Conservation (phyloP, 2,329 filamentous ascomycete species). For the Colletotrichum agaves region DNA sequence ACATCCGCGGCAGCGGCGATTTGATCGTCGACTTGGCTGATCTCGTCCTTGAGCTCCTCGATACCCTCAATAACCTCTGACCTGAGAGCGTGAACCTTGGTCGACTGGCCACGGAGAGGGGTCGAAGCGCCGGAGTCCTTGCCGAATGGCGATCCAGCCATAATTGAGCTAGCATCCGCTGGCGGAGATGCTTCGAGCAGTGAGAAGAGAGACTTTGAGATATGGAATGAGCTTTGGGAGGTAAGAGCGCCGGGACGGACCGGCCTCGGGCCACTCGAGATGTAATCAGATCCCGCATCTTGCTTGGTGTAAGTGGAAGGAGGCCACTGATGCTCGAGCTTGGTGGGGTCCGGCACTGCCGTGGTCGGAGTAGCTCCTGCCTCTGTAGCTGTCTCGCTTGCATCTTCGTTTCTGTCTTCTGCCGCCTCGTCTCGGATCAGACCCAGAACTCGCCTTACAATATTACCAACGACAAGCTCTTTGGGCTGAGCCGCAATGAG, state of each 20-base stretch:
- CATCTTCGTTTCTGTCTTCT: constrained; percentile 75
- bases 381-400: constrained; percentile 67
- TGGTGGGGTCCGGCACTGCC: constrained; percentile 47
- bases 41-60: constrained; percentile 94
- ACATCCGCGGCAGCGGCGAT: constrained; percentile 89
- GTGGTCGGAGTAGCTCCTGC: constrained; percentile 51
- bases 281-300: constrained; percentile 43
- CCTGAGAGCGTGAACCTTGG: constrained; percentile 75
- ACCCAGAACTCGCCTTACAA: constrained; percentile 88
- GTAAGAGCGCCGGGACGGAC: constrained; percentile 70
- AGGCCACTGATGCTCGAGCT: constrained; percentile 45
- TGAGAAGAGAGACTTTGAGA: constrained; percentile 85
- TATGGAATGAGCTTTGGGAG: constrained; percentile 71
- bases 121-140: constrained; percentile 60
- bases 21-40: constrained; percentile 91
- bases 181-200: constrained; percentile 79
- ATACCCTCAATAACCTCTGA: constrained; percentile 95
- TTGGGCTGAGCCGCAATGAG: constrained; percentile 86
- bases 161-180: constrained; percentile 48
- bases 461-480: constrained; percentile 93
- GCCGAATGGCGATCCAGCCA: constrained; percentile 58
- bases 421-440: constrained; percentile 92
- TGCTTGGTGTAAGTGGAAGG: constrained; percentile 49
- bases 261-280: constrained; percentile 38
- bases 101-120: constrained; percentile 54